phyloP scores from a whole-genome alignment of 78 protist genomes.

The Monocercomonoides exilis region DNA sequence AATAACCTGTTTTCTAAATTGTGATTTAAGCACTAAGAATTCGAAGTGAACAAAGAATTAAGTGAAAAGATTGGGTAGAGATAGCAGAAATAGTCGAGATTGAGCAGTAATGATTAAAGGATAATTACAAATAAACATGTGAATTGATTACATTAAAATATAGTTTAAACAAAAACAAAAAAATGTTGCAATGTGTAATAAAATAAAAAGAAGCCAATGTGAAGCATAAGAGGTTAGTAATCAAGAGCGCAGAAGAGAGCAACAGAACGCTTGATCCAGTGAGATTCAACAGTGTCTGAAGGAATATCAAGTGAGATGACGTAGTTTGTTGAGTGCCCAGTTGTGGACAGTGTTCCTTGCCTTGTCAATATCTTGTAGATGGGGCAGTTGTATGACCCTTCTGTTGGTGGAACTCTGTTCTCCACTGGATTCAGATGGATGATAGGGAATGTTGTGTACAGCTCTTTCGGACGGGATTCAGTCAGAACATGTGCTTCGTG shows the following conservation, averaged over 20 bases:
- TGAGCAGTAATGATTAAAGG: too few relatives aligned
- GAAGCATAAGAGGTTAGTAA: slow-evolving; percentile 16
- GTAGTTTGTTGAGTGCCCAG: slow-evolving; percentile 67
- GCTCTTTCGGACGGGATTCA: slow-evolving; percentile 71
- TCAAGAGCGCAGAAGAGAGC: slow-evolving; percentile 55
- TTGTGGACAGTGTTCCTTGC: slow-evolving; percentile 40
- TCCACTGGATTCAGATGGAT: slow-evolving; percentile 48
- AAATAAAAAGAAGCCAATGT: neutral
- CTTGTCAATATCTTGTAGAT: slow-evolving; percentile 29
- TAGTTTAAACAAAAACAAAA: neutral
- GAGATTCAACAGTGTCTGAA: neutral
- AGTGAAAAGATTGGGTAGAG: too few relatives aligned
- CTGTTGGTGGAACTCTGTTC: neutral
- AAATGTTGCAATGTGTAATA: neutral
- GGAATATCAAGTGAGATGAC: slow-evolving; percentile 26
- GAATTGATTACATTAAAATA: too few relatives aligned
- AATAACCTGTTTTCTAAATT: too few relatives aligned
- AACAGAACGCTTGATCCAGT: slow-evolving; percentile 70
- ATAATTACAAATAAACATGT: too few relatives aligned
- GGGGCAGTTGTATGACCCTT: slow-evolving; percentile 52
- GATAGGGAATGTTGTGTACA: slow-evolving; percentile 63
- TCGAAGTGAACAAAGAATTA: too few relatives aligned
- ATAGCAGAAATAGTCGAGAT: too few relatives aligned
- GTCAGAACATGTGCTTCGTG: neutral
- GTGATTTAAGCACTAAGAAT: too few relatives aligned